Evolutionary conservation across 805 yeast species (phyloP), one percentile per base, ranked within the genome.

Genomic region (Jamesozyma spencerorum): DNA sequence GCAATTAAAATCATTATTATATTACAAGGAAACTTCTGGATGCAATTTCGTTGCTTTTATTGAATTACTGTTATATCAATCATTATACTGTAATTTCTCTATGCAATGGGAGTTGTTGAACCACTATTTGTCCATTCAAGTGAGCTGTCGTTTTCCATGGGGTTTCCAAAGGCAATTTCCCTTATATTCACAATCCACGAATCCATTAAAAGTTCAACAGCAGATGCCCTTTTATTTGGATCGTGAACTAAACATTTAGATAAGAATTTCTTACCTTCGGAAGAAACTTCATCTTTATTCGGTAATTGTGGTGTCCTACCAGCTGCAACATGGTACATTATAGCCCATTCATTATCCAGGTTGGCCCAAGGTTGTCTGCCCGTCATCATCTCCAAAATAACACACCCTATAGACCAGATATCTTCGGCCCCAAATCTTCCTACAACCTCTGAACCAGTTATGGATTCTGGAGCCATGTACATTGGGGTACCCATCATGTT

Each of bases 381-480:
- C 0, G 97, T 88, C 2, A 90, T 85, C 97, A 92, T 92, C 59
- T 92, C 97, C 35, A 90, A 61, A 3, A 92, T 84, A 63, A 95
- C 88, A 62, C 99, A 92, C 3, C 98, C 99, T 31, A 90, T 66
- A 0, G 98, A 86, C 98, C 98, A 92, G 29, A 92, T 84, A 64
- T 92, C 98, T 37, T 64, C 64, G 4, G 71, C 61, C 17, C 70
- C 71, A 40, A 66, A 59, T 26, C 56, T 55, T 4, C 64, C 60
- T 24, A 60, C 58, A 32, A 47, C 49, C 15, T 74, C 71, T 19
- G 75, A 63, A 2, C 97, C 97, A 1, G 94, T 84, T 44, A 92
- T 86, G 0, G 85, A 84, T 54, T 92, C 98, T 0, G 98, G 98
- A 0, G 97, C 85, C 97, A 92, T 90, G 64, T 92, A 92, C 97